Base-by-base conservation (phyloP, 2,329 filamentous ascomycete species). In the Penicillium rolfsii region DNA sequence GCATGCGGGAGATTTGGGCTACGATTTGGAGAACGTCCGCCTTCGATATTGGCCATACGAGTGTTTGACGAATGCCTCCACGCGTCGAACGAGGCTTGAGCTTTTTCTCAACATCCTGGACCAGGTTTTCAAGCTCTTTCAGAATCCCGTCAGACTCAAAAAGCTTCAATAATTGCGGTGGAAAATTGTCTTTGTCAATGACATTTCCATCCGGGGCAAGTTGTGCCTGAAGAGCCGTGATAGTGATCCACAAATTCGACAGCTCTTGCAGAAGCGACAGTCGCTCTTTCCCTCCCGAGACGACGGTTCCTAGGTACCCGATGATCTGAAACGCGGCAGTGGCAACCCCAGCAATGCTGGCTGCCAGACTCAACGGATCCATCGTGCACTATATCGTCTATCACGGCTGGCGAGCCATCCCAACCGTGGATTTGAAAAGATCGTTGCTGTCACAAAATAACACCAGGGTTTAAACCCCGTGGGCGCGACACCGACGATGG, bases 301-400 rank as follows among this genome's bases (percentile, higher is more conserved):
- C 55, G 12, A 62, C 48, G 3, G 57, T 56, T 6, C 54, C 49
- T 16, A 65, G 48, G 16, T 49, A 60, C 11, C 61, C 59, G 28
- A 65, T 58, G n/a, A 65, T 60, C 52, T 65, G 59, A 28, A 62
- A 65, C 7, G 59, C 50, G 36, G 52, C 56, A 24, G 63, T 62
- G 14, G 61, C 61, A 45, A 65, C 56, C 11, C 61, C 63, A 2
- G 56, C 59, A n/a, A 64, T 56, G 49, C 63, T 61, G 53, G 63
- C 55, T 22, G 57, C 57, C 45, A 64, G 50, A 40, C 63, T 65
- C 40, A 64, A 43, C 14, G 63, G 63, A 41, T 65, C 63, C 63
- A 65, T 65, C 8, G 22, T 22, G 24, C n/a, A n/a, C 36, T 52
- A 40, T 50, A 26, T 22, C 19, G 3, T 28, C 11, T 35, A 14